Percentiles rank a stretch among this genome's conserved stretches.
Evolutionary conservation across 2,329 filamentous ascomycete genomes (phyloP).

Genomic region (Colletotrichum cereale): DNA sequence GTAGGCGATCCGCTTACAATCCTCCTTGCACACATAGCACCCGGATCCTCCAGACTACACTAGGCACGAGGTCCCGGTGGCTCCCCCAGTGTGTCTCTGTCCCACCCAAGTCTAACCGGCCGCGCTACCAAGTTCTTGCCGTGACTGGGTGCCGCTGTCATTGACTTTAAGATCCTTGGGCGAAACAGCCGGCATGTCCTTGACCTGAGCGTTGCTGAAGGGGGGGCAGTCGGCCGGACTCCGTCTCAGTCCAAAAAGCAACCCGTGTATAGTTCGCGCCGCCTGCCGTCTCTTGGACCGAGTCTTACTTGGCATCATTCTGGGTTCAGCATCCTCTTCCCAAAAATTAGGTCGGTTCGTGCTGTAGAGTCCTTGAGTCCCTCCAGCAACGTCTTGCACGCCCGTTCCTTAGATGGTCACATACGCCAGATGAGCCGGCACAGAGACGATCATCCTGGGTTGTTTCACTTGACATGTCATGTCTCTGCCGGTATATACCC

Average conservation of each 20-base stretch:
- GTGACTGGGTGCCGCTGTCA: slow-evolving; percentile 36
- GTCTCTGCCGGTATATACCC: background rate
- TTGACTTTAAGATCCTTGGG: background rate
- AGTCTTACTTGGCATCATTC: background rate
- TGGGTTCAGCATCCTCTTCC: background rate
- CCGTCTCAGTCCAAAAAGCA: background rate
- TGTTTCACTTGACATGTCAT: background rate
- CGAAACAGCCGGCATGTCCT: background rate
- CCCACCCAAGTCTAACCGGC: slow-evolving; percentile 26
- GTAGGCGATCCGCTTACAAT: background rate
- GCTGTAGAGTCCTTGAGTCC: background rate
- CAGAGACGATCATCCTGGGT: background rate
- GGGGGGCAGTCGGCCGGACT: background rate
- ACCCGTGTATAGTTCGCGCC: background rate
- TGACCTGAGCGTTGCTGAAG: background rate
- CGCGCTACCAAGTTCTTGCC: slow-evolving; percentile 8
- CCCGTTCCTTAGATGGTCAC: background rate
- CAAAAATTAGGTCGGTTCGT: background rate
- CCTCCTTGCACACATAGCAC: background rate
- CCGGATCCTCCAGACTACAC: slow-evolving; percentile 3
- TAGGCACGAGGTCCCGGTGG: slow-evolving; percentile 13
- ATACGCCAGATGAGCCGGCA: background rate
- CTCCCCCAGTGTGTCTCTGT: slow-evolving; percentile 10
- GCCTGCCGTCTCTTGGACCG: background rate
- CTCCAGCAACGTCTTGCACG: background rate